These are phyloP conservation scores for Saccharum officinarum DNA, from an alignment of 176 grass and related monocot species.

Conservation along the genomic window DNA sequence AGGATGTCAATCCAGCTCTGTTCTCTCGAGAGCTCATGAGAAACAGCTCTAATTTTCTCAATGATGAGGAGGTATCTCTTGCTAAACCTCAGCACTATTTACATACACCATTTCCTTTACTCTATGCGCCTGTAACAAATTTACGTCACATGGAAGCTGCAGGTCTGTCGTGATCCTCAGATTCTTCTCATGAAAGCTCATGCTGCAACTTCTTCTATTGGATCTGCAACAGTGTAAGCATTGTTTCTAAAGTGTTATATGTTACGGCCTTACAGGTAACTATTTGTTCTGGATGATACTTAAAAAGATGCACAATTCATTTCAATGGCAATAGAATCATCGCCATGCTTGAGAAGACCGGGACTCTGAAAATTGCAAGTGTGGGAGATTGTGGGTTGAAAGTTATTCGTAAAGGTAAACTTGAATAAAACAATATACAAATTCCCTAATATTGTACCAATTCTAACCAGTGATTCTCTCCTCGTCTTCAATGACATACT, in stretches of 20 bases:
- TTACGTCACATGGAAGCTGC: slow-evolving; percentile 28
- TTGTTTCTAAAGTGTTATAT: slow-evolving; percentile 20
- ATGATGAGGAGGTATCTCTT: slow-evolving; percentile 68
- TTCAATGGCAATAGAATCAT: slow-evolving; percentile 60
- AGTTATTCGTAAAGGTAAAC: slow-evolving; percentile 78
- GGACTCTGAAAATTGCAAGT: slow-evolving; percentile 79
- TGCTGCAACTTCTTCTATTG: slow-evolving; percentile 74
- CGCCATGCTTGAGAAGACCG: slow-evolving; percentile 78
- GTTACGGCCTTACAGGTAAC: slow-evolving; percentile 3
- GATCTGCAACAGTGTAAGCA: slow-evolving; percentile 89
- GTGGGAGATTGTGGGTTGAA: slow-evolving; percentile 89
- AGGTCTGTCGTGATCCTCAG: slow-evolving; percentile 83
- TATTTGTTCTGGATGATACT: background rate
- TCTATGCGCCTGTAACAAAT: background rate
- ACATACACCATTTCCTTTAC: background rate
- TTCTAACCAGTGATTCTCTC: background rate
- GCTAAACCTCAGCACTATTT: background rate
- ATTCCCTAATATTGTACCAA: background rate
- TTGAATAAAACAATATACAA: slow-evolving; percentile 18
- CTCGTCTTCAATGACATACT: slow-evolving; percentile 25
- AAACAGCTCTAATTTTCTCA: slow-evolving; percentile 65
- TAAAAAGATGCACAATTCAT: slow-evolving; percentile 2
- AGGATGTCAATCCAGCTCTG: slow-evolving; percentile 83
- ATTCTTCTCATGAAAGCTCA: slow-evolving; percentile 87
- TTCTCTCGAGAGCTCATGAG: slow-evolving; percentile 88